phyloP scores from a whole-genome alignment of 2,329 filamentous ascomycete species.

The Stemphylium beticola region DNA sequence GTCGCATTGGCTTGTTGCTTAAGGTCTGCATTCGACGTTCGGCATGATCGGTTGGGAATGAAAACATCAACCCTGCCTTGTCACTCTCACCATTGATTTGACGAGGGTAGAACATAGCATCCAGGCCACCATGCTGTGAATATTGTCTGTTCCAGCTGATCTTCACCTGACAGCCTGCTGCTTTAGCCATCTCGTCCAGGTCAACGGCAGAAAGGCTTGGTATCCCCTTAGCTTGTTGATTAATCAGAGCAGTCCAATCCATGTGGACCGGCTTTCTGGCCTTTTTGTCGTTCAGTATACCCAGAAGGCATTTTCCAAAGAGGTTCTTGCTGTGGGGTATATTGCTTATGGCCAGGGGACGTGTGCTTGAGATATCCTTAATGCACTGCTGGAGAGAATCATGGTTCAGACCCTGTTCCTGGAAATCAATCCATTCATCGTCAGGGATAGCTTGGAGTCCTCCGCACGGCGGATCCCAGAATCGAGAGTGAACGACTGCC shows the following conservation, averaged over 20 bases:
- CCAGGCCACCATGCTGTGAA: slow-evolving; percentile 1
- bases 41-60: neutral
- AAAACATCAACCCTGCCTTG: neutral
- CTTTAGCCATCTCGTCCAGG: neutral
- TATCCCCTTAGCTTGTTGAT: neutral
- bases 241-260: neutral
- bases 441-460: neutral
- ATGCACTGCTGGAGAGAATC: neutral
- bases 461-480: neutral
- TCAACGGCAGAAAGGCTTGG: neutral
- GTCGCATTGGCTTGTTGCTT: neutral
- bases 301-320: neutral
- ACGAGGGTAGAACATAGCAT: slow-evolving; percentile 4
- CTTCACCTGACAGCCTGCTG: neutral
- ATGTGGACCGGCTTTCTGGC: neutral
- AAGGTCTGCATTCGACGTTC: neutral
- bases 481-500: slow-evolving; percentile 6
- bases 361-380: neutral
- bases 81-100: neutral
- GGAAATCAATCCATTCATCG: neutral
- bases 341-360: neutral
- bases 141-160: slow-evolving; percentile 10
- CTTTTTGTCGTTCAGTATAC: neutral
- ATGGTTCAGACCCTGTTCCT: neutral
- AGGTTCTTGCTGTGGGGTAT: slow-evolving; percentile 1